These are phyloP conservation scores for Urtica urens DNA, from an alignment of 306 rosid genomes.

Conservation along the genomic window DNA sequence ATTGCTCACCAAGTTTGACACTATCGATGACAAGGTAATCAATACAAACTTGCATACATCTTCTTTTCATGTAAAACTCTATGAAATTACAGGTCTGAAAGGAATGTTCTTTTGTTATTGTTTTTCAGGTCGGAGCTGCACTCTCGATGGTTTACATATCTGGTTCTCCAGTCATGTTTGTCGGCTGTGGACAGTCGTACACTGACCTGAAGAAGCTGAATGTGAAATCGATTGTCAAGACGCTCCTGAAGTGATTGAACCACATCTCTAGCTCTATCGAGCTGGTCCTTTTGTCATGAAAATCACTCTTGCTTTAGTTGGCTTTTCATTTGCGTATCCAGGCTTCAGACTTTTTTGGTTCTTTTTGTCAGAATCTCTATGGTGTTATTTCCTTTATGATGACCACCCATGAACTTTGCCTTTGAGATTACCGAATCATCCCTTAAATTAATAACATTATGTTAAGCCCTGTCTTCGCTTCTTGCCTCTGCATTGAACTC, in stretches of 20 bases:
- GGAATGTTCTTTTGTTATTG: no score
- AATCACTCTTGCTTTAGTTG: background rate
- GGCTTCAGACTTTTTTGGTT: background rate
- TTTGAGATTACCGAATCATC: constrained; percentile 11
- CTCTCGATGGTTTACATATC: constrained; percentile 96
- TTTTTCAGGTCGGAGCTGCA: constrained; percentile 89
- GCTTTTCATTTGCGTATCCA: background rate
- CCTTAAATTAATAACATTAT: no score
- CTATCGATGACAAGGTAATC: constrained; percentile 87
- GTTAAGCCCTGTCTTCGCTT: no score
- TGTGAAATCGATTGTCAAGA: constrained; percentile 81
- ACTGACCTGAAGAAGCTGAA: constrained; percentile 96
- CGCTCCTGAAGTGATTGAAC: constrained; percentile 61
- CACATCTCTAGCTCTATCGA: background rate
- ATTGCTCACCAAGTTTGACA: constrained; percentile 92
- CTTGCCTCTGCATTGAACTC: no score
- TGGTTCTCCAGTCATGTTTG: constrained; percentile 97
- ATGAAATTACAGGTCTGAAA: no score
- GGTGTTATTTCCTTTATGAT: background rate
- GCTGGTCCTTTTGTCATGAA: background rate
- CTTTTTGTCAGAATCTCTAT: background rate
- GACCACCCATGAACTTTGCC: background rate
- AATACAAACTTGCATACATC: background rate
- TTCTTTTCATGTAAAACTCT: background rate
- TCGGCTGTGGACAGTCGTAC: constrained; percentile 96